A percentile compares a stretch with the other conserved stretches of the same genome.
Evolutionary conservation across 768 basidiomycete species (phyloP).

Genomic region (Paxillus rubicundulus): DNA sequence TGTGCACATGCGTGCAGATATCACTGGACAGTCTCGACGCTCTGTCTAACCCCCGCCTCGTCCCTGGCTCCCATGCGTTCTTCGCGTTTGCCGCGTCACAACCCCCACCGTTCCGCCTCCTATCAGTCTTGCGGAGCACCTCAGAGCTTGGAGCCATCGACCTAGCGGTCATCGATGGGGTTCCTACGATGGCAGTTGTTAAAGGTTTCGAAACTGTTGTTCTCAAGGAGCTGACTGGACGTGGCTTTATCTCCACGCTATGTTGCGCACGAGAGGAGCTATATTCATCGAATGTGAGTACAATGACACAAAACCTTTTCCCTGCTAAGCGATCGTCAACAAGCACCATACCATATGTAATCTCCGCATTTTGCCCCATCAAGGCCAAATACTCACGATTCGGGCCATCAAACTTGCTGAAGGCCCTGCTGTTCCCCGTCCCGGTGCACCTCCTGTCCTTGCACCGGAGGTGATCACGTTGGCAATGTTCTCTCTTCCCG

Average conservation of each 20-base stretch:
- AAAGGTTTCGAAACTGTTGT: conserved; percentile 42
- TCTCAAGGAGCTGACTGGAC: conserved; percentile 40
- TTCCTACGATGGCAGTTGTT: conserved; percentile 42
- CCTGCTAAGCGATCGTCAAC: conserved; percentile 7
- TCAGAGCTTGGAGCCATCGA: conserved; percentile 37
- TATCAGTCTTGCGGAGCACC: conserved; percentile 38
- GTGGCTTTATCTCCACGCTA: conserved; percentile 36
- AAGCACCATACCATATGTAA: conserved; percentile 51
- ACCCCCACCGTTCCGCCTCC: conserved; percentile 40
- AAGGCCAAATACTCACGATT: conserved; percentile 50
- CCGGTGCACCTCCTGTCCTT: conserved; percentile 13
- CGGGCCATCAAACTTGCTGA: conserved; percentile 36
- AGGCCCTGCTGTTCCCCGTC: neutral
- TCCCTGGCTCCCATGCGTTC: conserved; percentile 39
- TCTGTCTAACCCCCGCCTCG: conserved; percentile 41
- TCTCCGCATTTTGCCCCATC: conserved; percentile 50
- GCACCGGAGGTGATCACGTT: conserved; percentile 30
- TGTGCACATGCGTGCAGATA: conserved; percentile 42
- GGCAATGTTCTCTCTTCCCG: conserved; percentile 30
- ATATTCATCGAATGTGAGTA: conserved; percentile 27
- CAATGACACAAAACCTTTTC: too few relatives aligned
- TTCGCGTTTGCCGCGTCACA: conserved; percentile 33
- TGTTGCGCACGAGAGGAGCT: conserved; percentile 35
- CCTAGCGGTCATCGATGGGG: conserved; percentile 42
- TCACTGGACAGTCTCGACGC: conserved; percentile 43